Evolutionary conservation across 441 rosid species (phyloP).

Genomic region (Adansonia grandidieri): DNA sequence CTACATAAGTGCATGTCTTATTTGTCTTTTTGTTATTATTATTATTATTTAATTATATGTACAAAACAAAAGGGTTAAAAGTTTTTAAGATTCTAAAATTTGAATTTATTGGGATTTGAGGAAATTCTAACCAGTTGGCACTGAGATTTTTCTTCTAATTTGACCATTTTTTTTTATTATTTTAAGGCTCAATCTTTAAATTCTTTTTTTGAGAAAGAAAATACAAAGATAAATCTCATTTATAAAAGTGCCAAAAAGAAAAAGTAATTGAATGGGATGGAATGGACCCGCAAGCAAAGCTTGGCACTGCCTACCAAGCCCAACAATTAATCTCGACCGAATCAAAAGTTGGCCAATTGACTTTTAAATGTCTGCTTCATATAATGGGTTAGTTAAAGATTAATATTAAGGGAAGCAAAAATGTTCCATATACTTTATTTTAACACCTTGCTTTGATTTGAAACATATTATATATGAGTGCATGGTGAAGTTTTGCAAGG

Average conservation of each 20-base stretch:
- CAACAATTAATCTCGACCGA: constrained; percentile 11
- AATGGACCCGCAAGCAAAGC: constrained; percentile 10
- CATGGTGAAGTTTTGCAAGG: neutral
- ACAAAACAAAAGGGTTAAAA: too few relatives aligned
- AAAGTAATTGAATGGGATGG: neutral
- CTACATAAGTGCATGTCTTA: too few relatives aligned
- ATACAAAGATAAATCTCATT: neutral
- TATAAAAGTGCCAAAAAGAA: neutral
- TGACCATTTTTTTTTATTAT: neutral
- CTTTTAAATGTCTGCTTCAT: neutral
- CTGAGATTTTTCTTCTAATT: neutral
- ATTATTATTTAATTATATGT: too few relatives aligned
- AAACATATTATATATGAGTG: neutral
- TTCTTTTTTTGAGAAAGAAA: neutral
- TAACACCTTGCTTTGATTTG: too few relatives aligned
- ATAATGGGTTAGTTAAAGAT: neutral
- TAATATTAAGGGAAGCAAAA: neutral
- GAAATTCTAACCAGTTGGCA: neutral
- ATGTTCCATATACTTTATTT: too few relatives aligned
- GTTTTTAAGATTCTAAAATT: neutral
- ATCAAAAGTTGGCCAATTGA: neutral
- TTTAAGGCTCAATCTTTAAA: neutral
- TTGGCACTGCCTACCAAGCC: neutral
- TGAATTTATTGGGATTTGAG: neutral
- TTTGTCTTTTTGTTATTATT: too few relatives aligned